Evolutionary conservation across 1,139 yeast genomes (phyloP).

Genomic region (Blastobotrys raffinosifermentans): DNA sequence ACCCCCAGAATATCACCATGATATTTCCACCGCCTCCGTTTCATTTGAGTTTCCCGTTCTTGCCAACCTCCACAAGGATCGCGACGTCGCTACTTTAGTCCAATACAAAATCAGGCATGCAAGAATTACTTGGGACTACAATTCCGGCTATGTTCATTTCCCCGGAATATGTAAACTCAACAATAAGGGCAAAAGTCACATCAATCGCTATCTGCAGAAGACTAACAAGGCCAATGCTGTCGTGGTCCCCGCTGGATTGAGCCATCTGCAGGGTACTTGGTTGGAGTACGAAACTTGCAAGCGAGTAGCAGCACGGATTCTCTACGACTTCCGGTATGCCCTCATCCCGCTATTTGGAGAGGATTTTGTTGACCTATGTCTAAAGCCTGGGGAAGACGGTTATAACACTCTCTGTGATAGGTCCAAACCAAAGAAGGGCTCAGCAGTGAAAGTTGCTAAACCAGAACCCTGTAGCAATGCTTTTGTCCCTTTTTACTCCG

Average conservation of each 20-base stretch:
- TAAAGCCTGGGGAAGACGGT: constrained; percentile 1
- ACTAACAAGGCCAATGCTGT: constrained; percentile 1
- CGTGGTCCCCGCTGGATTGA: not conserved
- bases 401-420: constrained; percentile 1
- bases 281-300: constrained; percentile 1
- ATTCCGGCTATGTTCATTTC: constrained; percentile 1
- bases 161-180: constrained; percentile 1
- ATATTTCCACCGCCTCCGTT: not conserved
- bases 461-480: no score
- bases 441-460: no score
- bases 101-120: not conserved
- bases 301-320: not conserved
- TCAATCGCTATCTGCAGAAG: constrained; percentile 1
- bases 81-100: not conserved
- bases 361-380: not conserved
- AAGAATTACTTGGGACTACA: constrained; percentile 1
- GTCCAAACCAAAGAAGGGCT: no score
- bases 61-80: not conserved
- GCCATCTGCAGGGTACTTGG: constrained; percentile 1
- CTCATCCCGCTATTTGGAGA: not conserved
- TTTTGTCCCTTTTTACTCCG: no score
- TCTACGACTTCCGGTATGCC: not conserved
- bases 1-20: not conserved
- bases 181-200: constrained; percentile 1
- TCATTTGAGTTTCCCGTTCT: constrained; percentile 1